Evolutionary conservation across 2,329 filamentous ascomycete genomes (phyloP).

Genomic region (Paracoccidioides brasiliensis): DNA sequence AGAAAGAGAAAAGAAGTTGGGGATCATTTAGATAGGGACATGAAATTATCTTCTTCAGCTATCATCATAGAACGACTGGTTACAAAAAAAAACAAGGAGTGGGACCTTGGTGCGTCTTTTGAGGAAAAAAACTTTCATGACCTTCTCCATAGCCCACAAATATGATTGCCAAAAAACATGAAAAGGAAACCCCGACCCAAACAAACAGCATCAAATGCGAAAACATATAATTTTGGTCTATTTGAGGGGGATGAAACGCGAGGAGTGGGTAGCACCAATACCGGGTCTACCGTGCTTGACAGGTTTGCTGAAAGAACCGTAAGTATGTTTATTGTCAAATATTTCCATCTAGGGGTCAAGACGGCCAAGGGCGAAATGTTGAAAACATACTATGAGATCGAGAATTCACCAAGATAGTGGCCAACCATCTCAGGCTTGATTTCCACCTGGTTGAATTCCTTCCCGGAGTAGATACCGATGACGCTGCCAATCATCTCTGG

Average conservation of each 20-base stretch:
- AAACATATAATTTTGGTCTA: constrained; percentile 40
- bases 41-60: neutral
- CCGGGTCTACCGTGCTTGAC: constrained; percentile 99
- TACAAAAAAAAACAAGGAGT: neutral
- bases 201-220: neutral
- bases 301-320: constrained; percentile 57
- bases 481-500: constrained; percentile 99
- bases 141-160: constrained; percentile 2
- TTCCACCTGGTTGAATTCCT: constrained; percentile 99
- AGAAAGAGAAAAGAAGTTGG: neutral
- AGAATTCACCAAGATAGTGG: constrained; percentile 98
- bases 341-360: neutral
- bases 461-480: constrained; percentile 98
- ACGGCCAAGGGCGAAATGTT: neutral
- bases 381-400: constrained; percentile 88
- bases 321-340: constrained; percentile 36
- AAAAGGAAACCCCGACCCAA: constrained; percentile 2
- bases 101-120: neutral
- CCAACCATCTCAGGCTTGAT: constrained; percentile 99
- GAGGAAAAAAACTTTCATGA: neutral
- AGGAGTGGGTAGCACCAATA: constrained; percentile 99
- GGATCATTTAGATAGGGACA: neutral
- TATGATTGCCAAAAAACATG: neutral
- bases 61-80: neutral
- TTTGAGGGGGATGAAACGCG: constrained; percentile 99